Evolutionary conservation across 805 yeast species (phyloP).

Genomic region (Metschnikowia borealis): DNA sequence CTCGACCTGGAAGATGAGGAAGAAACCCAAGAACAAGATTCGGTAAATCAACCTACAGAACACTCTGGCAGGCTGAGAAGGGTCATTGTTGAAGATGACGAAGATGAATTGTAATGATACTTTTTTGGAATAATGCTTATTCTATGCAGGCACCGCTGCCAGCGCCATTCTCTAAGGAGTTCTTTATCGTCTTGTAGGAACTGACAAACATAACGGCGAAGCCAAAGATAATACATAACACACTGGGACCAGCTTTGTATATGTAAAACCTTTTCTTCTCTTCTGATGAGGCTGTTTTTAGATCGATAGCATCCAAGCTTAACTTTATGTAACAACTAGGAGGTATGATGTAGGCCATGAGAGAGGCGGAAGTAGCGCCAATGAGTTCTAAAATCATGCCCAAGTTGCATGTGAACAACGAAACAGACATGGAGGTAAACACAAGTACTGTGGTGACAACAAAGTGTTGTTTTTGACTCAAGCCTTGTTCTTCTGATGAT

Average conservation of each 20-base stretch:
- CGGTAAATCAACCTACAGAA: background rate
- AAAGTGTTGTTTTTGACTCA: slow-evolving; percentile 51
- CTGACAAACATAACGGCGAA: slow-evolving; percentile 72
- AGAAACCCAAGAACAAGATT: background rate
- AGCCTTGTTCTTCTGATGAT: slow-evolving; percentile 9
- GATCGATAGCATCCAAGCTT: slow-evolving; percentile 42
- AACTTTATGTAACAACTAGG: slow-evolving; percentile 77
- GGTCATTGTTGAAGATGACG: slow-evolving; percentile 25
- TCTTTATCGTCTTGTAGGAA: slow-evolving; percentile 65
- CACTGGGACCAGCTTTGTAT: slow-evolving; percentile 51
- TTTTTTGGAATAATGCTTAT: slow-evolving; percentile 17
- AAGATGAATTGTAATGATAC: slow-evolving; percentile 14
- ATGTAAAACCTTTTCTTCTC: slow-evolving; percentile 29
- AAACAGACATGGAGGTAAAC: slow-evolving; percentile 64
- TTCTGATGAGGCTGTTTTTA: slow-evolving; percentile 14
- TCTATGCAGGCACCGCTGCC: slow-evolving; percentile 48
- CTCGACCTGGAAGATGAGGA: slow-evolving; percentile 16
- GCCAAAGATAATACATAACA: slow-evolving; percentile 67
- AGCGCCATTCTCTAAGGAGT: slow-evolving; percentile 34
- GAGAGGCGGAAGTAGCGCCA: slow-evolving; percentile 90
- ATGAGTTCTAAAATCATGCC: slow-evolving; percentile 87
- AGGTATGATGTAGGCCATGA: slow-evolving; percentile 89
- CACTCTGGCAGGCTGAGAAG: slow-evolving; percentile 10
- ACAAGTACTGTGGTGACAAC: slow-evolving; percentile 63
- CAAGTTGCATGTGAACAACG: slow-evolving; percentile 78